Evolutionary conservation across 768 basidiomycete species (phyloP).

Genomic region (Lanmaoa rubissima): DNA sequence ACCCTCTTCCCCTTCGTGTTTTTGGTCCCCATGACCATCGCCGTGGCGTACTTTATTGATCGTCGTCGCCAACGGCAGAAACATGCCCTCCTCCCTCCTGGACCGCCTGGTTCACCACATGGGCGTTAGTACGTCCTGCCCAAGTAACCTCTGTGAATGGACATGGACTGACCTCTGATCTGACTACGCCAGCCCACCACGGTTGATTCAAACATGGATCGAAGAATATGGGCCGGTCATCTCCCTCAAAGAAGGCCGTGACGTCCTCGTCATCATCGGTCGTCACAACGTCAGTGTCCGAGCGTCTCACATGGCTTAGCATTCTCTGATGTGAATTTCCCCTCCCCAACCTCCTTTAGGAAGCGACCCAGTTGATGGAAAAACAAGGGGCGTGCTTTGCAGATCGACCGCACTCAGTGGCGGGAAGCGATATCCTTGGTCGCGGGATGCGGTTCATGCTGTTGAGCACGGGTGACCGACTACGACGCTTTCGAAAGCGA

Average conservation of each 20-base stretch:
- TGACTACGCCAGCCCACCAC: conserved; percentile 12
- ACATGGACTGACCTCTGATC: not conserved
- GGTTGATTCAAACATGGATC: conserved; percentile 24
- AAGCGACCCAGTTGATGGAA: conserved; percentile 58
- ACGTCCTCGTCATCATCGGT: conserved; percentile 27
- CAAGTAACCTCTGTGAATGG: not conserved
- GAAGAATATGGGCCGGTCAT: conserved; percentile 28
- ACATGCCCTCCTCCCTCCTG: conserved; percentile 17
- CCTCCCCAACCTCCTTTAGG: conserved; percentile 6
- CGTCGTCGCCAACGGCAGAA: conserved; percentile 2
- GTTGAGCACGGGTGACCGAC: conserved; percentile 51
- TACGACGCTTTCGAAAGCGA: conserved; percentile 57
- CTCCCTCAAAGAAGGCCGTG: conserved; percentile 22
- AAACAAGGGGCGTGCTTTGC: conserved; percentile 51
- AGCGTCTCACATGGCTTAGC: not conserved
- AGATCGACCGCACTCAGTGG: conserved; percentile 51
- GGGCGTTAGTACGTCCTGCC: conserved; percentile 14
- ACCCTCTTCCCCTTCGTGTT: not conserved
- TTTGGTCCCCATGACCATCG: not conserved
- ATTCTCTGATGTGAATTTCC: not conserved
- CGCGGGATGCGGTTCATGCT: conserved; percentile 58
- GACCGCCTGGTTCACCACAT: conserved; percentile 21
- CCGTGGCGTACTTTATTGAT: conserved; percentile 5
- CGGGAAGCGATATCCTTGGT: conserved; percentile 55
- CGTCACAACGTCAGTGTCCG: conserved; percentile 16